These are phyloP conservation scores for Penicillium sp. DNA, from an alignment of 2,329 filamentous ascomycete genomes.

Conservation along the genomic window DNA sequence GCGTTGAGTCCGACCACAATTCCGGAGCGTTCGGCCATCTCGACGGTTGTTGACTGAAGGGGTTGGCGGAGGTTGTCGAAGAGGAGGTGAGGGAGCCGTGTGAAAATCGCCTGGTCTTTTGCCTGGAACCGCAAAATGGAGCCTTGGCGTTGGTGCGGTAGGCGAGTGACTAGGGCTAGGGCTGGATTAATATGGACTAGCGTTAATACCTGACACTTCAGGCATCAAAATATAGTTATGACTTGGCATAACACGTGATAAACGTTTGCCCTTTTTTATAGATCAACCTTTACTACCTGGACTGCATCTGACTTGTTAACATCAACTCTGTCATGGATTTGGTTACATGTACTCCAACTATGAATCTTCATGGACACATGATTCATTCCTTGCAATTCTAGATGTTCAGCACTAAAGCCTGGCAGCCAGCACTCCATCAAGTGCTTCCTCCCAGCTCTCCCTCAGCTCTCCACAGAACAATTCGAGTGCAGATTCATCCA, in stretches of 20 bases:
- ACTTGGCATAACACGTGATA: constrained; percentile 5
- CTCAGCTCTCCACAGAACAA: constrained; percentile 46
- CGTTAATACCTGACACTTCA: not conserved
- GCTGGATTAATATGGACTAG: constrained; percentile 17
- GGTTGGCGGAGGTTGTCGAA: constrained; percentile 40
- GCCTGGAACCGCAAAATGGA: constrained; percentile 28
- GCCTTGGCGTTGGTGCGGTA: constrained; percentile 41
- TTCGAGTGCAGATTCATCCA: constrained; percentile 43
- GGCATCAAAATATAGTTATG: not conserved
- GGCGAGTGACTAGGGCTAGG: constrained; percentile 44
- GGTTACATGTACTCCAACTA: not conserved
- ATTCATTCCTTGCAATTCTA: not conserved
- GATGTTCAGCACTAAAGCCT: constrained; percentile 24
- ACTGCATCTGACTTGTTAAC: not conserved
- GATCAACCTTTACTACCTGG: not conserved
- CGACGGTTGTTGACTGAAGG: constrained; percentile 40
- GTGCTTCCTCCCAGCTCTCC: constrained; percentile 50
- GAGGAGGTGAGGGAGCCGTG: constrained; percentile 29
- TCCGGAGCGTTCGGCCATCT: constrained; percentile 54
- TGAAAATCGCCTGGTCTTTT: constrained; percentile 29
- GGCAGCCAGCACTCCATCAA: constrained; percentile 41
- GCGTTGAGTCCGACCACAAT: constrained; percentile 63
- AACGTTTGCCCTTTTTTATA: not conserved
- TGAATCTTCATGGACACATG: constrained; percentile 1
- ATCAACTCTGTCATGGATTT: not conserved